These are phyloP conservation scores for Fusarium algeriense DNA, from an alignment of 2,329 filamentous ascomycete genomes.

Conservation along the genomic window DNA sequence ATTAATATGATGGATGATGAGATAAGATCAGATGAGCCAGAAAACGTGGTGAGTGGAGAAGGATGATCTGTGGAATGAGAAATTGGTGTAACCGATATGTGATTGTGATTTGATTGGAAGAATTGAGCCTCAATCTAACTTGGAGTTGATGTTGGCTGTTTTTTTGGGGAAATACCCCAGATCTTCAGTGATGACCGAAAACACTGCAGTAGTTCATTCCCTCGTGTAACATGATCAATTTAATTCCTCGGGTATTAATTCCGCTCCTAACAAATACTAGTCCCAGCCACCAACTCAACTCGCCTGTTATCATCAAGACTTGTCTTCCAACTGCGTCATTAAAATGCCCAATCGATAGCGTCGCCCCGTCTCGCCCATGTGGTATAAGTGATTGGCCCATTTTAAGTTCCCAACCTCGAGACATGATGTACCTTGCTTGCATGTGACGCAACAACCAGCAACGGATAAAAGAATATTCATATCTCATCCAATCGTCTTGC, in stretches of 20 bases:
- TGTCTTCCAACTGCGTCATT: not conserved
- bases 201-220: not conserved
- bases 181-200: not conserved
- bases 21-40: too few species aligned
- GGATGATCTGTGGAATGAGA: not conserved
- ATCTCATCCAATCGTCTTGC: constrained; percentile 25
- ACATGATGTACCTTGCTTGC: too few species aligned
- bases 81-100: not conserved
- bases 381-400: constrained; percentile 27
- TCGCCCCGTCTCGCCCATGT: constrained; percentile 7
- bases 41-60: not conserved
- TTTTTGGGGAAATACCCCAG: not conserved
- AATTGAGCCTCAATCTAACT: not conserved
- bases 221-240: not conserved
- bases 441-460: constrained; percentile 12
- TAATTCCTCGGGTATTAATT: not conserved
- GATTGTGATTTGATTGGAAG: not conserved
- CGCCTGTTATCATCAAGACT: not conserved
- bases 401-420: not conserved
- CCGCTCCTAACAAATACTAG: not conserved
- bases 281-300: not conserved
- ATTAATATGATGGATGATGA: too few species aligned
- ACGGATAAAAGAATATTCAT: not conserved
- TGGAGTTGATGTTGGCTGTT: not conserved
- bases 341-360: not conserved